phyloP scores from a whole-genome alignment of 2,329 filamentous ascomycete genomes.

The Fusarium papillatum region DNA sequence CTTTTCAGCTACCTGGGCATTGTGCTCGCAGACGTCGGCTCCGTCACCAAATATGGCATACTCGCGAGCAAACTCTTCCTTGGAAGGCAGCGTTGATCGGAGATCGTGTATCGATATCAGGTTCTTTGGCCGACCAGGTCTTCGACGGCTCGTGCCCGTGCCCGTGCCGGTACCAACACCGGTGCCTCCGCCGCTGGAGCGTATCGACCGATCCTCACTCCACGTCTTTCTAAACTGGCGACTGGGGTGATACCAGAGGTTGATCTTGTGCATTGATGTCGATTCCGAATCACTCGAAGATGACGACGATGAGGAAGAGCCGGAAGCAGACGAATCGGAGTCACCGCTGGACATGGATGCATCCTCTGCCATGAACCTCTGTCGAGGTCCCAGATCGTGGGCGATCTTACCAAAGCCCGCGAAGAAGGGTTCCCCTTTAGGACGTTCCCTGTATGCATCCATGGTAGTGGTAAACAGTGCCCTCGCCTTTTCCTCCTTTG shows the following conservation, averaged over 20 bases:
- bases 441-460: constrained; percentile 61
- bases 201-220: constrained; percentile 69
- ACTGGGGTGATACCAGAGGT: constrained; percentile 67
- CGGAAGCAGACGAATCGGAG: constrained; percentile 63
- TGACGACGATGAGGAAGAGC: constrained; percentile 64
- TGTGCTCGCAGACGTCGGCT: constrained; percentile 85
- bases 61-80: constrained; percentile 79
- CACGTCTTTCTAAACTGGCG: constrained; percentile 67
- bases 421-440: constrained; percentile 68
- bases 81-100: constrained; percentile 80
- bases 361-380: constrained; percentile 62
- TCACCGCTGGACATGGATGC: constrained; percentile 65
- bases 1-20: constrained; percentile 81
- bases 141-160: constrained; percentile 65
- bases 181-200: constrained; percentile 72
- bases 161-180: constrained; percentile 63
- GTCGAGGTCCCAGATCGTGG: constrained; percentile 63
- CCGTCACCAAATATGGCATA: constrained; percentile 90
- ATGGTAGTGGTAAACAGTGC: constrained; percentile 62
- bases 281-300: constrained; percentile 73
- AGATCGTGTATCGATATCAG: constrained; percentile 81
- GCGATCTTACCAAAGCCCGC: constrained; percentile 69
- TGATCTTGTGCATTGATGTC: constrained; percentile 72
- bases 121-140: constrained; percentile 70
- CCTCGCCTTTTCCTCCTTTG: constrained; percentile 72